A percentile compares a stretch with the other conserved stretches of the same genome.
Evolutionary conservation across 768 basidiomycete genomes (phyloP).

Genomic region (Butyriboletus loyo): DNA sequence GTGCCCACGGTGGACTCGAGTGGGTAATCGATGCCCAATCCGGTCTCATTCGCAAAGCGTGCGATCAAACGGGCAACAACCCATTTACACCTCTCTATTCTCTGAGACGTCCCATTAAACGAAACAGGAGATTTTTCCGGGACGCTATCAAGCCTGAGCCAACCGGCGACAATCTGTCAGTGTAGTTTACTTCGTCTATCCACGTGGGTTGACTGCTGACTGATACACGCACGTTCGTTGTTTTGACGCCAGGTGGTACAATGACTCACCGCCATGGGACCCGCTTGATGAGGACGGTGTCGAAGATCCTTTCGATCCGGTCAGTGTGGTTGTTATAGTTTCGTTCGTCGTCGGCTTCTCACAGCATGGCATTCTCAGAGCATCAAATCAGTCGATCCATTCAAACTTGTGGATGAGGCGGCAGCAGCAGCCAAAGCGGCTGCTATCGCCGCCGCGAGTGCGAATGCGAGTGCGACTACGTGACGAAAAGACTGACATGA

Average conservation of each 20-base stretch:
- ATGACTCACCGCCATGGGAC: conserved; percentile 21
- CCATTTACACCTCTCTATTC: conserved; percentile 22
- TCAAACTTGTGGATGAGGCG: no score
- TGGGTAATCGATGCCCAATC: conserved; percentile 19
- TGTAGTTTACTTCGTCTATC: not conserved
- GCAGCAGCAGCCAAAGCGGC: no score
- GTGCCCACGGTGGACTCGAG: not conserved
- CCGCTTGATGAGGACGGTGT: conserved; percentile 26
- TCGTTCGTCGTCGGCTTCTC: not conserved
- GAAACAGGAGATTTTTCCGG: conserved; percentile 13
- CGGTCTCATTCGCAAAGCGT: conserved; percentile 21
- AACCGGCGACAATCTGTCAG: conserved; percentile 19
- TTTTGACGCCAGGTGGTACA: conserved; percentile 17
- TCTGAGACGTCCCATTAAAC: conserved; percentile 14
- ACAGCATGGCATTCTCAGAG: conserved; percentile 2
- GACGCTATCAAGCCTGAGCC: conserved; percentile 9
- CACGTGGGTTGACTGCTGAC: not conserved
- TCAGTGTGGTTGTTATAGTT: conserved; percentile 1
- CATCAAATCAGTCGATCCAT: conserved; percentile 8
- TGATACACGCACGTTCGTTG: not conserved
- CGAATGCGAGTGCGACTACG: not conserved
- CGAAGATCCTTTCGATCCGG: conserved; percentile 19
- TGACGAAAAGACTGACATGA: not conserved
- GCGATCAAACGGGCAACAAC: conserved; percentile 9
- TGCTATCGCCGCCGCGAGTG: no score